These are phyloP conservation scores for Boletus rufocinnamomeus DNA, from an alignment of 768 basidiomycete species.

Conservation along the genomic window DNA sequence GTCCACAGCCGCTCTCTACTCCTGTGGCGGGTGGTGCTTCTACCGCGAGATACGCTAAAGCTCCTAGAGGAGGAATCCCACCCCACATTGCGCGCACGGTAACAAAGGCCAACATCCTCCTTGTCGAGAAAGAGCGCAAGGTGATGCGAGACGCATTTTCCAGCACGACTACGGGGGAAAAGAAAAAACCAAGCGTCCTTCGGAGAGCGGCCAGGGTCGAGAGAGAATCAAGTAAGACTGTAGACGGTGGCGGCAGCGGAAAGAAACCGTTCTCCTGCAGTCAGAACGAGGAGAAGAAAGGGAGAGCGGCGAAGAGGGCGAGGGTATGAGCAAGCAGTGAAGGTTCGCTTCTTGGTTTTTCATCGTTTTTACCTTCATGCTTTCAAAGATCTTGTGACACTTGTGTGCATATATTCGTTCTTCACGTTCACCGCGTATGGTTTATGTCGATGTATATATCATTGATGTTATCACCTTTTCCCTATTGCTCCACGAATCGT, in stretches of 20 bases:
- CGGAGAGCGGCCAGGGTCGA: constrained; percentile 1
- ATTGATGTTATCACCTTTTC: not conserved
- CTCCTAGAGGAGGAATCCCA: constrained; percentile 35
- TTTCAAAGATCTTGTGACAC: constrained; percentile 9
- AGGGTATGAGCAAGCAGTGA: constrained; percentile 6
- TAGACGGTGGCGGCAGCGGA: not conserved
- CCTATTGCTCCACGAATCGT: not conserved
- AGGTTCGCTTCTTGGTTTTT: not conserved
- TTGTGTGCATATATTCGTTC: constrained; percentile 17
- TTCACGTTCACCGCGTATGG: constrained; percentile 5
- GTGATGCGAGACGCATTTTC: constrained; percentile 19
- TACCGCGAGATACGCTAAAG: constrained; percentile 10
- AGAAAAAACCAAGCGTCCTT: constrained; percentile 34
- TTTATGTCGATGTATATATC: constrained; percentile 3
- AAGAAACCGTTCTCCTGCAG: constrained; percentile 60
- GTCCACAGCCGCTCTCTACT: not conserved
- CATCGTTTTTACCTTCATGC: constrained; percentile 5
- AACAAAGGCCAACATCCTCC: constrained; percentile 30
- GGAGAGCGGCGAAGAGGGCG: constrained; percentile 19
- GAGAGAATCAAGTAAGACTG: constrained; percentile 3
- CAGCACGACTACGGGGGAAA: not conserved
- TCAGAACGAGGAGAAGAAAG: constrained; percentile 72
- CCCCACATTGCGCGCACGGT: constrained; percentile 35
- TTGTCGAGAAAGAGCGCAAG: constrained; percentile 27
- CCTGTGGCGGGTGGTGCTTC: not conserved